These are phyloP conservation scores for Berberis thunbergii DNA, from an alignment of 164 flowering plant genomes.

Conservation along the genomic window DNA sequence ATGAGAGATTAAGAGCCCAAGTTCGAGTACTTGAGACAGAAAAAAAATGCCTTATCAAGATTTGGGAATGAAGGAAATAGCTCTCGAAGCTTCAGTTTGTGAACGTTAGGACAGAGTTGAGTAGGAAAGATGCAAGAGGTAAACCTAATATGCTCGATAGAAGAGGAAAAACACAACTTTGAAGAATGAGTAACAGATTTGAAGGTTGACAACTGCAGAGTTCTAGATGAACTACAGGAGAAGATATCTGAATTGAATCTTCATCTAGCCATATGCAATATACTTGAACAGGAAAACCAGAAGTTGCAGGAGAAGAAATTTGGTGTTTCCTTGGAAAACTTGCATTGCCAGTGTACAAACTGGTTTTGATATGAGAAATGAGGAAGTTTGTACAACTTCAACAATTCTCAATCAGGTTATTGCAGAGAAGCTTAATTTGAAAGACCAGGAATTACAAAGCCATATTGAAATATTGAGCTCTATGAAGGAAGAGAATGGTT, in stretches of 20 bases:
- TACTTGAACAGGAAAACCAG: slow-evolving; percentile 24
- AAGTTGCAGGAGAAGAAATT: slow-evolving; percentile 33
- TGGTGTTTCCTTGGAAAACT: slow-evolving; percentile 34
- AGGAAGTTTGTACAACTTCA: slow-evolving; percentile 28
- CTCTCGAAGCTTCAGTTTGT: slow-evolving; percentile 21
- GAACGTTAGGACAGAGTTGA: slow-evolving; percentile 31
- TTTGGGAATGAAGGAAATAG: slow-evolving; percentile 28
- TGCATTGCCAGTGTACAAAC: slow-evolving; percentile 26
- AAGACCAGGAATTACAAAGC: slow-evolving; percentile 25
- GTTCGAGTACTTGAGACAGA: slow-evolving; percentile 28
- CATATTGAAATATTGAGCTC: slow-evolving; percentile 15
- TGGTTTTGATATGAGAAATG: slow-evolving; percentile 28
- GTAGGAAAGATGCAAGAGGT: slow-evolving; percentile 28
- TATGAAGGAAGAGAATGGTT: slow-evolving; percentile 37
- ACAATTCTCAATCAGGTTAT: slow-evolving; percentile 27
- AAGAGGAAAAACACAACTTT: slow-evolving; percentile 33
- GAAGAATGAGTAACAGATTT: slow-evolving; percentile 25
- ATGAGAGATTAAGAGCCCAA: slow-evolving; percentile 20
- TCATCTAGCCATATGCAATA: slow-evolving; percentile 14
- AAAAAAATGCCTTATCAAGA: slow-evolving; percentile 18
- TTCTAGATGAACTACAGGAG: slow-evolving; percentile 36
- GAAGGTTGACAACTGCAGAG: slow-evolving; percentile 25
- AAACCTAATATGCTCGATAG: slow-evolving; percentile 20
- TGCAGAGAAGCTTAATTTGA: slow-evolving; percentile 25
- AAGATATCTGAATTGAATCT: slow-evolving; percentile 32